A percentile compares a stretch with the other conserved stretches of the same genome.
Conservation (phyloP, 495 filamentous ascomycete genomes). For the Tuber calosporum region DNA sequence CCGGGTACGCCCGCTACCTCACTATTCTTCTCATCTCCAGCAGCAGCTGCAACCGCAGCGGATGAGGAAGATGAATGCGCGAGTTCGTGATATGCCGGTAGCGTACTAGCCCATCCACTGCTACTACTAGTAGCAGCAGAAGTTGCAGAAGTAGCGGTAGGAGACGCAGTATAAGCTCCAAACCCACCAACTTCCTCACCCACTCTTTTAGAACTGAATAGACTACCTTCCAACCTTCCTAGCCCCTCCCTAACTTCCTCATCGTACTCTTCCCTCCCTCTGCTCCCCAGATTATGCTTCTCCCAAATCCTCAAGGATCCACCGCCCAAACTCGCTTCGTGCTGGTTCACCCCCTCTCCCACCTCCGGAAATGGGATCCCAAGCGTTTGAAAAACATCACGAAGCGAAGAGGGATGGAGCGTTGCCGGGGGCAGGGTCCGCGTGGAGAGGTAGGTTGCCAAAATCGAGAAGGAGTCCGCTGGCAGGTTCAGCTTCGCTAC, state of each 20-base stretch:
- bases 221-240: constrained; percentile 8
- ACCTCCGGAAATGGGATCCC: constrained; percentile 20
- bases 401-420: constrained; percentile 17
- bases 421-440: constrained; percentile 6
- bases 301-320: constrained; percentile 20
- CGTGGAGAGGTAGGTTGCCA: constrained; percentile 21
- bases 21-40: not conserved
- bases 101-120: not conserved
- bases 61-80: constrained; percentile 3
- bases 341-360: not conserved
- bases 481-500: constrained; percentile 21
- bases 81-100: constrained; percentile 17
- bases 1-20: not conserved
- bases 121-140: not conserved
- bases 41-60: not conserved
- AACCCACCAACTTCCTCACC: not conserved
- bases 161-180: not conserved
- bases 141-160: not conserved
- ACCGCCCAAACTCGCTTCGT: constrained; percentile 21
- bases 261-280: not conserved
- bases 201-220: constrained; percentile 12
- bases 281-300: not conserved
- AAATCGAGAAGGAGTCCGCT: constrained; percentile 16
- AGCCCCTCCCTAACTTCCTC: constrained; percentile 13
- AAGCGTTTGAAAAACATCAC: constrained; percentile 16